A percentile compares a stretch with the other conserved stretches of the same genome.
Conservation (phyloP, 768 basidiomycete species). For the Kwoniella europaea region DNA sequence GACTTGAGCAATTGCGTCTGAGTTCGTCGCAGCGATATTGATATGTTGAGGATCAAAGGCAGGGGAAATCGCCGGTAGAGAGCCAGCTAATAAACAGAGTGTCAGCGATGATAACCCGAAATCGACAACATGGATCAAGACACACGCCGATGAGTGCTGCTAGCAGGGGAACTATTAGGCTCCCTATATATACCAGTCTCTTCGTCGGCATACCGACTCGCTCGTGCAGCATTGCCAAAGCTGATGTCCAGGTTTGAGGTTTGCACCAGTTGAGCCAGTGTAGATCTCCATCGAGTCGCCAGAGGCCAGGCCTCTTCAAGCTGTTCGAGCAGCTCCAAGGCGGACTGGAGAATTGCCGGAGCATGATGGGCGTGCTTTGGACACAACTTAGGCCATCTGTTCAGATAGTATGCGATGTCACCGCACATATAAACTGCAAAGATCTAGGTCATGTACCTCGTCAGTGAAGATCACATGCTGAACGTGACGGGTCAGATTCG, state of each 20-base stretch:
- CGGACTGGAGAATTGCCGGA: slow-evolving; percentile 11
- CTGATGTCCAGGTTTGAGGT: background rate
- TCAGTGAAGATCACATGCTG: too few species aligned
- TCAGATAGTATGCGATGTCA: slow-evolving; percentile 20
- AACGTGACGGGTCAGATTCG: too few species aligned
- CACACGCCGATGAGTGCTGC: too few species aligned
- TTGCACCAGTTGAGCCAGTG: slow-evolving; percentile 12
- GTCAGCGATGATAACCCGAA: too few species aligned
- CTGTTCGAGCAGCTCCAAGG: slow-evolving; percentile 8
- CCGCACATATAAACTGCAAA: slow-evolving; percentile 27
- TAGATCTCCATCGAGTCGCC: slow-evolving; percentile 19
- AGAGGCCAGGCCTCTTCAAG: slow-evolving; percentile 25
- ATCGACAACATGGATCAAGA: too few species aligned
- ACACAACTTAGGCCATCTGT: slow-evolving; percentile 15
- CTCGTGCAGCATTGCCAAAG: slow-evolving; percentile 2
- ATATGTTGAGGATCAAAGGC: too few species aligned
- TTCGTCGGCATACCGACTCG: background rate
- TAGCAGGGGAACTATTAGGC: too few species aligned
- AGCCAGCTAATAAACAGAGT: too few species aligned
- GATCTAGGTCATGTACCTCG: background rate
- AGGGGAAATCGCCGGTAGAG: too few species aligned
- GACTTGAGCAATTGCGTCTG: too few species aligned
- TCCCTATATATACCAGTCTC: slow-evolving; percentile 21
- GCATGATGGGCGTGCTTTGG: slow-evolving; percentile 13
- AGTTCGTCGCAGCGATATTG: too few species aligned